Conservation (phyloP, 805 yeast species). For the Candida berthetii region DNA sequence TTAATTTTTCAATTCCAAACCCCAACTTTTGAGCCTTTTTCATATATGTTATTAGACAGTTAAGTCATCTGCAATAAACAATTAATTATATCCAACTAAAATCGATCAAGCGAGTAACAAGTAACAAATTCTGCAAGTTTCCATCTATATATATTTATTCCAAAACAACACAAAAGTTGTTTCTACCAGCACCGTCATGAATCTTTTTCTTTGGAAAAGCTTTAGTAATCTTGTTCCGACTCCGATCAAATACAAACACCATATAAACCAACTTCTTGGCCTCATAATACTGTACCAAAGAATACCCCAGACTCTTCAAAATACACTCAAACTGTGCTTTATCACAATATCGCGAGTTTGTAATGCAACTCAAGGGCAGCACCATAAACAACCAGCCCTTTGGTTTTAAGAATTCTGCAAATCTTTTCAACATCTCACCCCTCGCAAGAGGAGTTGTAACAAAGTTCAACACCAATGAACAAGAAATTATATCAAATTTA, state of each 20-base stretch:
- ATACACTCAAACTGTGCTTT: constrained; percentile 34
- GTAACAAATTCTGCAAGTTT: too few relatives aligned
- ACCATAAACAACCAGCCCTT: constrained; percentile 56
- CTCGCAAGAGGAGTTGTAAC: constrained; percentile 68
- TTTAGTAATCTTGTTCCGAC: not conserved
- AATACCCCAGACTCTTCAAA: constrained; percentile 58
- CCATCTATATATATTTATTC: constrained; percentile 9
- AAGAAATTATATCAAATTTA: constrained; percentile 62
- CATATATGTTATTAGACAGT: too few relatives aligned
- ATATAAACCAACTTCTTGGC: constrained; percentile 73
- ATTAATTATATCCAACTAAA: too few relatives aligned
- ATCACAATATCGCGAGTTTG: constrained; percentile 75
- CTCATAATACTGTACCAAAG: constrained; percentile 37
- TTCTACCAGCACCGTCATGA: constrained; percentile 50
- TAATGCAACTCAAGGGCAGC: constrained; percentile 80
- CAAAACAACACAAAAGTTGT: constrained; percentile 59
- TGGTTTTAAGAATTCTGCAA: constrained; percentile 46
- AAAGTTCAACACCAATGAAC: constrained; percentile 84
- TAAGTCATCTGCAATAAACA: too few relatives aligned
- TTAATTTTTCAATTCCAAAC: too few relatives aligned
- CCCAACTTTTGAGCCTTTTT: too few relatives aligned
- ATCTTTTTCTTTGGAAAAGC: constrained; percentile 38
- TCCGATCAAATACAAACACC: constrained; percentile 47
- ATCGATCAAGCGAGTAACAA: too few relatives aligned
- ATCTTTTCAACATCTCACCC: constrained; percentile 70